Evolutionary conservation across 192 early-diverging fungal species (phyloP).

Genomic region (Kappamyces sp.): DNA sequence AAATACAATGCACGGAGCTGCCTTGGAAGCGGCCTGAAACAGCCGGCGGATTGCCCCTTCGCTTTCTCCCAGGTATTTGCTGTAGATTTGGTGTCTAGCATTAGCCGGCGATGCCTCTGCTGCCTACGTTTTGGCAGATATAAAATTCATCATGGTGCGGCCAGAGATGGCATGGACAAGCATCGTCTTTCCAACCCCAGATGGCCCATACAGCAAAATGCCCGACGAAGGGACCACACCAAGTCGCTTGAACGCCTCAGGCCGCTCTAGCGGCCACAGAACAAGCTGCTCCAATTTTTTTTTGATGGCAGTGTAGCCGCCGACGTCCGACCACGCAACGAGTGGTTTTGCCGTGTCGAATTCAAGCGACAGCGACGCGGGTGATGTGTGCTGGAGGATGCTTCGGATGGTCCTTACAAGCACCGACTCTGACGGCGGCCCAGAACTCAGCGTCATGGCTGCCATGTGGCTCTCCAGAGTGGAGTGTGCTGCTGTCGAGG

Average conservation of each 20-base stretch:
- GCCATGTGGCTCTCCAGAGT: no score
- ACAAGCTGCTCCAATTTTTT: slow-evolving; percentile 53
- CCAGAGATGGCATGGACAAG: slow-evolving; percentile 74
- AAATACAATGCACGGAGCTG: slow-evolving; percentile 89
- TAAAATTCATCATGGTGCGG: slow-evolving; percentile 75
- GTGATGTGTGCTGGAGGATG: no score
- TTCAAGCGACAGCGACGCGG: neutral
- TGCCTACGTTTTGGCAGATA: slow-evolving; percentile 71
- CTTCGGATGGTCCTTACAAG: no score
- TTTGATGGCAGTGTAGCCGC: slow-evolving; percentile 54
- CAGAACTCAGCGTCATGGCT: no score
- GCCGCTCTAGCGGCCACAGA: slow-evolving; percentile 48
- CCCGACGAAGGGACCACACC: slow-evolving; percentile 75
- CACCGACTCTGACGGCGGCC: no score
- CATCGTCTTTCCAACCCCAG: slow-evolving; percentile 83
- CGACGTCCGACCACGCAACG: neutral
- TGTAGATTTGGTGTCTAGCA: slow-evolving; percentile 79
- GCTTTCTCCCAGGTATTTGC: slow-evolving; percentile 93
- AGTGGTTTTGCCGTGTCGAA: slow-evolving; percentile 1
- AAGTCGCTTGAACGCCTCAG: slow-evolving; percentile 48
- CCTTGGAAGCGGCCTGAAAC: slow-evolving; percentile 73
- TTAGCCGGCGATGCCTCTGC: neutral
- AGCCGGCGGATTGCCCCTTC: slow-evolving; percentile 73
- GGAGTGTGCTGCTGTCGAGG: no score
- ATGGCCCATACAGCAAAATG: slow-evolving; percentile 84